Conservation (phyloP, 176 grass and related monocot species). For the Bolboschoenus planiculmis region DNA sequence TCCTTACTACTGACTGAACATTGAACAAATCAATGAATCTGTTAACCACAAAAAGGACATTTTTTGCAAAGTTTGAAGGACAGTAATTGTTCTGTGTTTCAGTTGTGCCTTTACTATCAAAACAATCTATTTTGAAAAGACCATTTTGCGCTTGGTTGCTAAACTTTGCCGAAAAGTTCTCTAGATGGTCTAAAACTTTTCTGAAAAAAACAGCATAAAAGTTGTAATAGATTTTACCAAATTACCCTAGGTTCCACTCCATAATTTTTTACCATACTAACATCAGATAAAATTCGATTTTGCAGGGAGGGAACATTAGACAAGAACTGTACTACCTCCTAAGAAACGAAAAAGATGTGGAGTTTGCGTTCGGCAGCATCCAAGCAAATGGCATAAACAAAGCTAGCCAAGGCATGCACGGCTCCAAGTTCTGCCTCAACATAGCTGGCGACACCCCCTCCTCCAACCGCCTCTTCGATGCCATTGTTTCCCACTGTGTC, state of each 20-base stretch:
- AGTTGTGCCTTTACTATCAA: not conserved
- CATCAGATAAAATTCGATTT: not conserved
- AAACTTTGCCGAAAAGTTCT: not conserved
- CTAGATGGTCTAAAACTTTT: not conserved
- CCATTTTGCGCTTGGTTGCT: not conserved
- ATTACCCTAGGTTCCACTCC: not conserved
- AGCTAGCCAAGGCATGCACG: constrained; percentile 69
- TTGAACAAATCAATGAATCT: not conserved
- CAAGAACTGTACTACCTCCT: constrained; percentile 77
- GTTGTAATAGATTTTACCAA: not conserved
- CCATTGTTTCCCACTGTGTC: constrained; percentile 64
- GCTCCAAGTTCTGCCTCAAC: constrained; percentile 81
- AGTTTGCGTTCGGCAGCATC: constrained; percentile 72
- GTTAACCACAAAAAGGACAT: not conserved
- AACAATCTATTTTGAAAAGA: not conserved
- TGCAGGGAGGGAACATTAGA: constrained; percentile 68
- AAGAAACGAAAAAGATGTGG: constrained; percentile 63
- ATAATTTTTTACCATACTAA: not conserved
- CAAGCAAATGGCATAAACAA: constrained; percentile 72
- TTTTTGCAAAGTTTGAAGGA: not conserved
- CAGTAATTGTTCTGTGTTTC: not conserved
- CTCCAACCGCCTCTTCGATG: constrained; percentile 86
- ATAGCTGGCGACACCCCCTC: constrained; percentile 90
- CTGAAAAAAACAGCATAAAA: not conserved
- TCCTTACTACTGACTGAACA: not conserved